Percentiles rank a stretch among this genome's conserved stretches.
These are phyloP conservation scores for Talaromyces rugulosus DNA, from an alignment of 2,329 filamentous ascomycete species.

Conservation along the genomic window DNA sequence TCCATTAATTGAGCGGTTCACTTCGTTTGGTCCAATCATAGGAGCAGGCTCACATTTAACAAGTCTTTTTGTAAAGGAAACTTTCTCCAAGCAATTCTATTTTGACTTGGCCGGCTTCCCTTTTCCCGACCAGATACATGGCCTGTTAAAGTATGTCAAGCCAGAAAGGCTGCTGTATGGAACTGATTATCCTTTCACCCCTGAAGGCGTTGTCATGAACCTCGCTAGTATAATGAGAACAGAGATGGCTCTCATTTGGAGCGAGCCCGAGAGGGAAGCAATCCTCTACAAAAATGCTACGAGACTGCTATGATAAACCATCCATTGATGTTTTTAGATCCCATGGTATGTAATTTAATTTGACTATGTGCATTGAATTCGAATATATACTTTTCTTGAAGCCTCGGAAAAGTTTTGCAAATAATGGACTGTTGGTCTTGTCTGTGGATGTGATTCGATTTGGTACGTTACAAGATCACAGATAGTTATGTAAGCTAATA, in stretches of 20 bases:
- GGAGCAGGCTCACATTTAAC: slow-evolving; percentile 12
- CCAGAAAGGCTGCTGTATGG: slow-evolving; percentile 49
- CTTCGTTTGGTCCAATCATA: slow-evolving; percentile 15
- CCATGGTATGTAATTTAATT: not conserved
- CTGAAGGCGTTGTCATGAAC: slow-evolving; percentile 21
- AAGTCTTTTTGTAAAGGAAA: not conserved
- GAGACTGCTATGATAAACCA: not conserved
- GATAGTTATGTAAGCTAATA: not conserved
- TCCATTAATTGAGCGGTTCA: slow-evolving; percentile 22
- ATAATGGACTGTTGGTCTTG: too few relatives aligned
- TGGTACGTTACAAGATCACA: not conserved
- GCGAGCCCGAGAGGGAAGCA: not conserved
- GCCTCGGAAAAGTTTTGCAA: too few relatives aligned
- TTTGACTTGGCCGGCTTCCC: slow-evolving; percentile 52
- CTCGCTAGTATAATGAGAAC: slow-evolving; percentile 40
- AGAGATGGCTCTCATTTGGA: slow-evolving; percentile 19
- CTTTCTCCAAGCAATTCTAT: slow-evolving; percentile 40
- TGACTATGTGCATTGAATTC: not conserved
- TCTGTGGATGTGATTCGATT: too few relatives aligned
- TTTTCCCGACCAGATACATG: slow-evolving; percentile 48
- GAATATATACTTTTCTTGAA: not conserved
- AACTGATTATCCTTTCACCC: slow-evolving; percentile 51
- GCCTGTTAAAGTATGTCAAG: slow-evolving; percentile 41
- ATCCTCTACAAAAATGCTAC: not conserved
- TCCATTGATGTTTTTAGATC: not conserved